phyloP scores from a whole-genome alignment of 495 filamentous ascomycete species.

The Mytilinidion resinicola region DNA sequence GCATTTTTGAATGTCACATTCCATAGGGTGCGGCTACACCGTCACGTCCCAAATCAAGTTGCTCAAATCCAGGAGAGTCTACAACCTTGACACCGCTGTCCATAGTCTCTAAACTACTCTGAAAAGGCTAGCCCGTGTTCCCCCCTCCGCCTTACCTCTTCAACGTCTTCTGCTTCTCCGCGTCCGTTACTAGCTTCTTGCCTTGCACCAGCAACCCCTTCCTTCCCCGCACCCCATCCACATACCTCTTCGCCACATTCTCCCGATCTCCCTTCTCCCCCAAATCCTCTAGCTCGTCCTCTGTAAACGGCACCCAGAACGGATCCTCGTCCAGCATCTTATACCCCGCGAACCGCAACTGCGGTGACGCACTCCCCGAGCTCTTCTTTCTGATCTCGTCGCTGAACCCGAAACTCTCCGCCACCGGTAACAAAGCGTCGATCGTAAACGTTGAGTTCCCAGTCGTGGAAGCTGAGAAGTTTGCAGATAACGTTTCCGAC shows the following conservation, averaged over 20 bases:
- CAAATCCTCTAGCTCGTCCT: constrained; percentile 93
- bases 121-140: too few species aligned
- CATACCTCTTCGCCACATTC: constrained; percentile 92
- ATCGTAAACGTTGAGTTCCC: constrained; percentile 96
- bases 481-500: constrained; percentile 82
- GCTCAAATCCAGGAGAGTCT: too few species aligned
- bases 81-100: too few species aligned
- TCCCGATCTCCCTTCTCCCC: constrained; percentile 88
- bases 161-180: constrained; percentile 98
- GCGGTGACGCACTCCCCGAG: constrained; percentile 81
- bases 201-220: constrained; percentile 86
- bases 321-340: constrained; percentile 89
- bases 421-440: constrained; percentile 75
- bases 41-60: too few species aligned
- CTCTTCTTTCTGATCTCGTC: constrained; percentile 95
- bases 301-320: constrained; percentile 94
- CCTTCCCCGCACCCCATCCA: constrained; percentile 75
- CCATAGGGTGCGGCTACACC: too few species aligned
- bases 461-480: constrained; percentile 17
- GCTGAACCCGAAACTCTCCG: constrained; percentile 90
- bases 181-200: constrained; percentile 71
- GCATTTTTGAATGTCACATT: too few species aligned
- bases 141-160: constrained; percentile 57
- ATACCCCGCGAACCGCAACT: constrained; percentile 88
- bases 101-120: too few species aligned